Evolutionary conservation across 2,329 filamentous ascomycete species (phyloP), one percentile per base, ranked within the genome.

Genomic region (Alternaria dauci): DNA sequence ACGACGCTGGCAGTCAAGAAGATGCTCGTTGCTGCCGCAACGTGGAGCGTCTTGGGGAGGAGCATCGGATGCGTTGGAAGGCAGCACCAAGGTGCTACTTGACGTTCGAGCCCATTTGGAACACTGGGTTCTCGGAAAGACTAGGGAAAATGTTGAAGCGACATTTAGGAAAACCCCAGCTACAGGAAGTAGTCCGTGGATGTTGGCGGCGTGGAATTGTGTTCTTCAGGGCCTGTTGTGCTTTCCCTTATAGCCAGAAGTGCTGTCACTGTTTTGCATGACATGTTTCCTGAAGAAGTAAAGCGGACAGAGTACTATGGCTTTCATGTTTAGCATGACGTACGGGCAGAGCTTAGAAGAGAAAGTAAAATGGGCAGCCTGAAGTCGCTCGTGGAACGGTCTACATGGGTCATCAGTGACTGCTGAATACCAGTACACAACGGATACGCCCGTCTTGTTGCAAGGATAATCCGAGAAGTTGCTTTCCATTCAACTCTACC

Each of bases 1-100:
- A 65, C 59, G 38, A 28, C n/a, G 12, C 32, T 11, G 50, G 59
- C 50, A 59, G 47, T 55, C 43, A 39, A 34, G 25, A 42, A 26
- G 38, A 20, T 14, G 20, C 18, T 38, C 52, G 42, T 59, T 28
- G 48, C 50, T 50, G 30, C 23, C 26, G 12, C 44, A 18, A 12
- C n/a, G 25, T 46, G 34, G 6, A 23, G 1, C 12, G 28, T 16
- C 18, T 52, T 26, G 36, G 30, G 39, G 20, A 51, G 47, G 25
- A 32, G 26, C 39, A 46, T 18, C 14, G 30, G 9, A 23, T 36
- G 51, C 39, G 26, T 18, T 25, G 14, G 25, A 44, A 28, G 25
- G 32, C 36, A 23, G 25, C n/a, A 28, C 25, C 46, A 23, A 9
- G 16, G 20, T 34, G 25, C 12, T 25, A 20, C 20, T 11, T 4